phyloP scores from a whole-genome alignment of 2,329 filamentous ascomycete species.

The Aspergillus novoparasiticus region DNA sequence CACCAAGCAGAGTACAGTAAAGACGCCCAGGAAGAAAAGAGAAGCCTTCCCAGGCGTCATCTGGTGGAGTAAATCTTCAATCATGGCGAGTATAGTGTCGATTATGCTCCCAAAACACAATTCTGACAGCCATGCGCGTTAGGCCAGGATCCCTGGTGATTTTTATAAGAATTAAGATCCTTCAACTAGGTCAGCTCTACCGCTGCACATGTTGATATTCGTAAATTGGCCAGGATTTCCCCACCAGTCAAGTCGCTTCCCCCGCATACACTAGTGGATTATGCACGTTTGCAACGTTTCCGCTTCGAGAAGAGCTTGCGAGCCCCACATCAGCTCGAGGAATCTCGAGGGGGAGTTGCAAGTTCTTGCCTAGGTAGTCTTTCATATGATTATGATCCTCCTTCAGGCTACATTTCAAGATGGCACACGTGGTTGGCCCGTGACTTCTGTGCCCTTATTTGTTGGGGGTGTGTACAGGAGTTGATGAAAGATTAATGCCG shows the following conservation, averaged over 20 bases:
- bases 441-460: neutral
- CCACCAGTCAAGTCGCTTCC: neutral
- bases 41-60: slow-evolving; percentile 47
- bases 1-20: slow-evolving; percentile 40
- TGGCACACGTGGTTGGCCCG: neutral
- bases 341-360: neutral
- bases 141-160: neutral
- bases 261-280: neutral
- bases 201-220: neutral
- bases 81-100: slow-evolving; percentile 34
- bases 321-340: neutral
- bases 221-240: neutral
- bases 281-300: neutral
- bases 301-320: neutral
- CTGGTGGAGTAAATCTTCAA: slow-evolving; percentile 52
- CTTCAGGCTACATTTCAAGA: neutral
- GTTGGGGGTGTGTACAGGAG: too few relatives aligned
- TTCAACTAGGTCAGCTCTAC: neutral
- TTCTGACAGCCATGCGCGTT: neutral
- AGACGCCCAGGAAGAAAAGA: slow-evolving; percentile 42
- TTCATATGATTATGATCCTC: neutral
- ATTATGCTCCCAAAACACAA: neutral
- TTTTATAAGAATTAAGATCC: neutral
- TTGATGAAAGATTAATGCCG: neutral
- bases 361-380: neutral